These are phyloP conservation scores for Physaria fendleri DNA, from an alignment of 345 rosid species.

Conservation along the genomic window DNA sequence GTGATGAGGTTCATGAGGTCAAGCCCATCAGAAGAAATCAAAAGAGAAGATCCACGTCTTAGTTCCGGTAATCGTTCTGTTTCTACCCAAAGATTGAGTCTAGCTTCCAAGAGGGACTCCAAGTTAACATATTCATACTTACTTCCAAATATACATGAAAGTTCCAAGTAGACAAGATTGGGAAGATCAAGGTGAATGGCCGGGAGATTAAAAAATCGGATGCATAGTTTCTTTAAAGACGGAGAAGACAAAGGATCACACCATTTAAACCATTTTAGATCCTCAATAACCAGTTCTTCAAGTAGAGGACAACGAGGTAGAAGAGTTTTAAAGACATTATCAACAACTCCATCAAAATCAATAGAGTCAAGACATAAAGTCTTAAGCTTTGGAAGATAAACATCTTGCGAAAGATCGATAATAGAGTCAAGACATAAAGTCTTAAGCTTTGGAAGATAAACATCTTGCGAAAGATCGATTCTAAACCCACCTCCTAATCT, in stretches of 20 bases:
- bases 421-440: background rate
- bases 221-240: background rate
- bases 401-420: background rate
- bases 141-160: background rate
- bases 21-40: background rate
- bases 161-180: constrained; percentile 5
- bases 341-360: background rate
- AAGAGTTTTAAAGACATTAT: background rate
- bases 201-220: background rate
- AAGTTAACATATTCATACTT: background rate
- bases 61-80: background rate
- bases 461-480: background rate
- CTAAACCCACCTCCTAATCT: background rate
- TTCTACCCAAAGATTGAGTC: background rate
- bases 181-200: background rate
- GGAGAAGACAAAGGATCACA: background rate
- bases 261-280: background rate
- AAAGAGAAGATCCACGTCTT: background rate
- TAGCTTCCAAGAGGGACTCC: background rate
- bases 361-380: background rate
- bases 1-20: background rate
- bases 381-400: background rate
- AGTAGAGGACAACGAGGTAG: background rate
- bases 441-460: background rate
- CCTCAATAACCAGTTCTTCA: background rate